A percentile compares a stretch with the other conserved stretches of the same genome.
Conservation (phyloP, 495 filamentous ascomycete species). For the Aspergillus ellipticus region DNA sequence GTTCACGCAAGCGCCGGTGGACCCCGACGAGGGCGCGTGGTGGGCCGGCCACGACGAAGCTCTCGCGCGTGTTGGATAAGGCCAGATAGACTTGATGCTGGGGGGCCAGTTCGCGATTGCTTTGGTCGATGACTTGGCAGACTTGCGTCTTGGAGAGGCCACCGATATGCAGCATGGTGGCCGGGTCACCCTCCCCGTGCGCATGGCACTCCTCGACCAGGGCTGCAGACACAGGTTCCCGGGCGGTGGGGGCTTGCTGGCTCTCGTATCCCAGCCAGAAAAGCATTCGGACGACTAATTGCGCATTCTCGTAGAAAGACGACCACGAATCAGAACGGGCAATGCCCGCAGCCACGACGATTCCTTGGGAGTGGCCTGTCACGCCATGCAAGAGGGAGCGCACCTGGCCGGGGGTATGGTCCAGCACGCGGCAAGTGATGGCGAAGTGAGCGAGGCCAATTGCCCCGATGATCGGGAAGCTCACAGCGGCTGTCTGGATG, state of each 20-base stretch:
- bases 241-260: not conserved
- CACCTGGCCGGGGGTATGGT: conserved; percentile 19
- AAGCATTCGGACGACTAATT: conserved; percentile 9
- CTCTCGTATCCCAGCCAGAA: conserved; percentile 21
- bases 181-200: not conserved
- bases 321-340: conserved; percentile 20
- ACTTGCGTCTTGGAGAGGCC: not conserved
- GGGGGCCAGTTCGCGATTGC: not conserved
- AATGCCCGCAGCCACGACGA: conserved; percentile 23
- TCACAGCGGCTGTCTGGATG: conserved; percentile 1
- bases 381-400: conserved; percentile 10
- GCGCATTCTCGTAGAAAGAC: conserved; percentile 14
- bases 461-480: conserved; percentile 23
- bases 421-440: conserved; percentile 16
- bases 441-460: conserved; percentile 16
- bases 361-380: conserved; percentile 28
- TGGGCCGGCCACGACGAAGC: conserved; percentile 1
- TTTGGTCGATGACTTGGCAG: not conserved
- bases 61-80: not conserved
- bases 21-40: not conserved
- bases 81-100: not conserved
- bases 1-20: not conserved
- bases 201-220: not conserved
- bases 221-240: not conserved
- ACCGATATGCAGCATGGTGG: not conserved